These are phyloP conservation scores for Phytophthora sansomeana DNA, from an alignment of 352 stramenopile species.

Conservation along the genomic window DNA sequence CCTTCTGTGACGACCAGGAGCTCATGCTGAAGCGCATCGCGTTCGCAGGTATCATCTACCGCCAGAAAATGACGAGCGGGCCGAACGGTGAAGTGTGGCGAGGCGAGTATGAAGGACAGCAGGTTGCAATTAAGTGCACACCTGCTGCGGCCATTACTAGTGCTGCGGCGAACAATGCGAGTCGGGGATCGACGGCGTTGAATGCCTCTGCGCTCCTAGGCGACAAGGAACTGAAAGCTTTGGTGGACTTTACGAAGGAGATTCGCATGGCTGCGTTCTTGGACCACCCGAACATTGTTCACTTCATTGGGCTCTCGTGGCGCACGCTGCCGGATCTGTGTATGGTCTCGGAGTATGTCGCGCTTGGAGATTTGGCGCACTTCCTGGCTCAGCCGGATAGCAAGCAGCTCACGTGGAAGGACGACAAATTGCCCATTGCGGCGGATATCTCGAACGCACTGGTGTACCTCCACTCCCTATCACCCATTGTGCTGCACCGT, in stretches of 20 bases:
- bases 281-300: slow-evolving; percentile 63
- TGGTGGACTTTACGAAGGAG: slow-evolving; percentile 53
- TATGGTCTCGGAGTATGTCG: slow-evolving; percentile 57
- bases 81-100: slow-evolving; percentile 67
- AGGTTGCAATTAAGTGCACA: slow-evolving; percentile 65
- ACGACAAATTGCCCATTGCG: slow-evolving; percentile 51
- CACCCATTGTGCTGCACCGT: slow-evolving; percentile 50
- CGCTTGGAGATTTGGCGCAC: slow-evolving; percentile 43
- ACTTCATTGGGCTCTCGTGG: slow-evolving; percentile 61
- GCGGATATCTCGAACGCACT: slow-evolving; percentile 59
- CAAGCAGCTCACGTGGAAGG: slow-evolving; percentile 45
- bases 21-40: slow-evolving; percentile 50
- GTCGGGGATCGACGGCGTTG: slow-evolving; percentile 12
- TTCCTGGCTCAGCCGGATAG: slow-evolving; percentile 44
- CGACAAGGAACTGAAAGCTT: slow-evolving; percentile 40
- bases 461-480: slow-evolving; percentile 61
- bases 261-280: slow-evolving; percentile 57
- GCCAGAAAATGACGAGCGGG: slow-evolving; percentile 37
- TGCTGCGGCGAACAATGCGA: slow-evolving; percentile 12
- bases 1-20: slow-evolving; percentile 48
- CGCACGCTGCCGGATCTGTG: slow-evolving; percentile 52
- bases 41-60: slow-evolving; percentile 40
- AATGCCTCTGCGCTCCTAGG: slow-evolving; percentile 29
- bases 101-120: slow-evolving; percentile 53
- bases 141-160: slow-evolving; percentile 23